Conservation (phyloP, 768 basidiomycete species). For the Harrya chromipes region DNA sequence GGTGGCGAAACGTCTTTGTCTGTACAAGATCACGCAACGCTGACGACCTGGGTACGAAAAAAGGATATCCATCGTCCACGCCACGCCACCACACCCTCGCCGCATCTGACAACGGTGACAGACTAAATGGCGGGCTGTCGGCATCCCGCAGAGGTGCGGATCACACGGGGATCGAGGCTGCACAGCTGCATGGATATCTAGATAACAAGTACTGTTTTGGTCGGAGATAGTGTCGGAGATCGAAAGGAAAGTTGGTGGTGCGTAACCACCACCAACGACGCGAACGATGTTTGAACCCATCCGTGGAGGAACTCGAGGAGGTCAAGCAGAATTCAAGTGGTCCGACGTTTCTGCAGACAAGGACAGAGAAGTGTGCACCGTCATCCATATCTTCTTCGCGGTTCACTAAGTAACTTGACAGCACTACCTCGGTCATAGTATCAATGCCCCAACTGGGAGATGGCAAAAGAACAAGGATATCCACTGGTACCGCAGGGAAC, state of each 20-base stretch:
- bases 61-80: not conserved
- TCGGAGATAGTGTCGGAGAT: conserved; percentile 21
- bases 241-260: conserved; percentile 3
- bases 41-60: conserved; percentile 3
- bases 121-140: conserved; percentile 9
- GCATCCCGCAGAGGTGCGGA: conserved; percentile 22
- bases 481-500: conserved; percentile 89
- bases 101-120: not conserved
- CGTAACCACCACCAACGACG: not conserved
- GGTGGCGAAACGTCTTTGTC: not conserved
- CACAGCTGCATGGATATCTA: conserved; percentile 6
- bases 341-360: conserved; percentile 88
- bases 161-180: conserved; percentile 3
- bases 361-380: conserved; percentile 71
- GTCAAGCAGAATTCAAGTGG: conserved; percentile 91
- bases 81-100: conserved; percentile 7
- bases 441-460: conserved; percentile 92
- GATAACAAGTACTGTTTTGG: conserved; percentile 11
- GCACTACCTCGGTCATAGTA: conserved; percentile 93
- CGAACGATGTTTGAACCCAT: conserved; percentile 71
- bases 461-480: conserved; percentile 99
- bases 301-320: conserved; percentile 87
- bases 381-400: not conserved
- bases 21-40: not conserved
- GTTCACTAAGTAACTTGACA: conserved; percentile 31